phyloP scores from a whole-genome alignment of 192 early-diverging fungal species.

The Coemansia sp. region DNA sequence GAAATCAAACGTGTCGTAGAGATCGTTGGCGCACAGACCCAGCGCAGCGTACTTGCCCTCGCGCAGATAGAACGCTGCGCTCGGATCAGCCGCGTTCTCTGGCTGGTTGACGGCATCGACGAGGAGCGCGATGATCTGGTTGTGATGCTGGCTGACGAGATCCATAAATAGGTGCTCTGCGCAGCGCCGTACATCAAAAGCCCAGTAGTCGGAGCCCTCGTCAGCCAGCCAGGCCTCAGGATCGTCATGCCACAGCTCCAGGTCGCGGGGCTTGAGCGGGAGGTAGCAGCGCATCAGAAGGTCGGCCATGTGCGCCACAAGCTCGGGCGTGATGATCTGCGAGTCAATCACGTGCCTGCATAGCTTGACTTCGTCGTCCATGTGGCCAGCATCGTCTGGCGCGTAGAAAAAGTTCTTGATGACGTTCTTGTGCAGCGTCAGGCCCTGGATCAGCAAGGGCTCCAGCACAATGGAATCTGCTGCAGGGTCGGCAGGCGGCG shows the following conservation, averaged over 20 bases:
- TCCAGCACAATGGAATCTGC: conserved; percentile 35
- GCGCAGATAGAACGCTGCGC: conserved; percentile 5
- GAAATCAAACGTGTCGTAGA: conserved; percentile 83
- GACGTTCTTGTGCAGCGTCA: conserved; percentile 59
- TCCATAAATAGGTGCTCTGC: conserved; percentile 84
- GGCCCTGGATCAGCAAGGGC: conserved; percentile 72
- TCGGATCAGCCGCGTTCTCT: neutral
- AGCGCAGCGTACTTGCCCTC: conserved; percentile 71
- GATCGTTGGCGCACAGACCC: conserved; percentile 77
- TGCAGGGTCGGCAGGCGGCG: neutral
- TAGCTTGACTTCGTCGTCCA: conserved; percentile 55
- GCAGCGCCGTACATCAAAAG: conserved; percentile 75
- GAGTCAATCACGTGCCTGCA: conserved; percentile 62
- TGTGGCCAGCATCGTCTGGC: conserved; percentile 17
- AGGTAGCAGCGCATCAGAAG: conserved; percentile 76
- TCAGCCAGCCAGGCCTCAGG: conserved; percentile 83
- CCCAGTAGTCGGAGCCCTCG: conserved; percentile 85
- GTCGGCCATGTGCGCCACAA: conserved; percentile 68
- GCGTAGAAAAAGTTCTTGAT: conserved; percentile 49
- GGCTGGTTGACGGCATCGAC: conserved; percentile 20
- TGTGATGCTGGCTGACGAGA: conserved; percentile 62
- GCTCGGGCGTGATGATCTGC: conserved; percentile 69
- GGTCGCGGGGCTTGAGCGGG: conserved; percentile 67
- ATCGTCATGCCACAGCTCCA: conserved; percentile 79
- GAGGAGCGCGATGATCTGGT: conserved; percentile 24